Evolutionary conservation across 179 eudicot species (phyloP).

Genomic region (Amaranthus tricolor): DNA sequence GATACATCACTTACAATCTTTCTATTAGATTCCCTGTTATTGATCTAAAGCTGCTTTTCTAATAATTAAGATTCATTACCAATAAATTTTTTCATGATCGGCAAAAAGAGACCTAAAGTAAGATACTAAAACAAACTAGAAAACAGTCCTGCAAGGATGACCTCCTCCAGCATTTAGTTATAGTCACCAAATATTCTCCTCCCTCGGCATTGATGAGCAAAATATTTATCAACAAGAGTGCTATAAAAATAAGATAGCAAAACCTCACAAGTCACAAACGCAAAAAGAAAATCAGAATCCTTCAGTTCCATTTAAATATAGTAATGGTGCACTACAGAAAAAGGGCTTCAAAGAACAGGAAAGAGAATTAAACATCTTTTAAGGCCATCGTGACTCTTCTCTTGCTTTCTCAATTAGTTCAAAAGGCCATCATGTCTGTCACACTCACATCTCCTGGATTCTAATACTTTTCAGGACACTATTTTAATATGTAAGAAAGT

Average conservation of each 20-base stretch:
- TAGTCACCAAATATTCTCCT: neutral
- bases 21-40: neutral
- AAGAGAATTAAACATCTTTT: constrained; percentile 1
- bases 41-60: neutral
- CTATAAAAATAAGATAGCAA: neutral
- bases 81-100: neutral
- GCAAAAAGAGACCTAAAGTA: neutral
- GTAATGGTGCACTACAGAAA: constrained; percentile 4
- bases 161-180: neutral
- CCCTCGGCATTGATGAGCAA: neutral
- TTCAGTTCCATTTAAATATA: neutral
- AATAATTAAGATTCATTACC: neutral
- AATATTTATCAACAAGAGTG: neutral
- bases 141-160: neutral
- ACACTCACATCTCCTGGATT: too few species aligned
- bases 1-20: neutral
- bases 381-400: constrained; percentile 1
- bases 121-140: neutral
- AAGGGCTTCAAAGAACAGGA: constrained; percentile 11
- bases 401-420: neutral
- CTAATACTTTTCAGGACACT: too few species aligned
- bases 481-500: too few species aligned
- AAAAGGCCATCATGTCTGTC: too few species aligned
- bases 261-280: neutral
- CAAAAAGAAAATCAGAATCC: neutral